phyloP scores from a whole-genome alignment of 2,329 filamentous ascomycete genomes.

The Periconia sp. region DNA sequence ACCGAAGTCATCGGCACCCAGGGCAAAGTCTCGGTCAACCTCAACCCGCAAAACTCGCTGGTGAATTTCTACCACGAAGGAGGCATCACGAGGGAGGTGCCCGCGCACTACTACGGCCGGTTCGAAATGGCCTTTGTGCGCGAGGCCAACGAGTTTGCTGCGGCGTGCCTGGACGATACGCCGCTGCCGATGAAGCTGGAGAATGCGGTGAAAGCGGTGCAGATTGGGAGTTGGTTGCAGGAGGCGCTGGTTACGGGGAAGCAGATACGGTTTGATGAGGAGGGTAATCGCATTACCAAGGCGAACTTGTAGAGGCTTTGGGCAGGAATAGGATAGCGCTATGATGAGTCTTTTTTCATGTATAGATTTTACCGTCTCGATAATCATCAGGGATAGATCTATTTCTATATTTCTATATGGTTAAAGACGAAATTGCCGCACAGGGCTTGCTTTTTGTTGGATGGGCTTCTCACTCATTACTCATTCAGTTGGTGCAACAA shows the following conservation, averaged over 20 bases:
- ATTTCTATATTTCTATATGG: no score
- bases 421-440: no score
- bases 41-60: constrained; percentile 37
- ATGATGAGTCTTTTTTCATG: no score
- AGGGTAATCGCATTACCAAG: constrained; percentile 22
- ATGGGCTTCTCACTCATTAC: no score
- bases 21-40: constrained; percentile 53
- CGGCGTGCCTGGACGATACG: constrained; percentile 43
- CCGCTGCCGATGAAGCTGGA: constrained; percentile 44
- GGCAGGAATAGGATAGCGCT: no score
- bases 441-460: no score
- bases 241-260: constrained; percentile 61
- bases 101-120: constrained; percentile 47
- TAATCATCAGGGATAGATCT: no score
- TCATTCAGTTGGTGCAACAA: not conserved
- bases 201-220: constrained; percentile 42
- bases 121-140: constrained; percentile 50
- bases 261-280: constrained; percentile 57
- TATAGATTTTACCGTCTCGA: no score
- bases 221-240: constrained; percentile 58
- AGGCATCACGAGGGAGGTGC: constrained; percentile 47
- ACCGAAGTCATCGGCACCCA: constrained; percentile 51
- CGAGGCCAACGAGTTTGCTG: constrained; percentile 50
- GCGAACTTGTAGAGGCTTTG: constrained; percentile 19
- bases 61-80: constrained; percentile 39